Percentiles rank a stretch among this genome's conserved stretches.
These are phyloP conservation scores for Spergularia bocconei DNA, from an alignment of 148 eudicot genomes.

Conservation along the genomic window DNA sequence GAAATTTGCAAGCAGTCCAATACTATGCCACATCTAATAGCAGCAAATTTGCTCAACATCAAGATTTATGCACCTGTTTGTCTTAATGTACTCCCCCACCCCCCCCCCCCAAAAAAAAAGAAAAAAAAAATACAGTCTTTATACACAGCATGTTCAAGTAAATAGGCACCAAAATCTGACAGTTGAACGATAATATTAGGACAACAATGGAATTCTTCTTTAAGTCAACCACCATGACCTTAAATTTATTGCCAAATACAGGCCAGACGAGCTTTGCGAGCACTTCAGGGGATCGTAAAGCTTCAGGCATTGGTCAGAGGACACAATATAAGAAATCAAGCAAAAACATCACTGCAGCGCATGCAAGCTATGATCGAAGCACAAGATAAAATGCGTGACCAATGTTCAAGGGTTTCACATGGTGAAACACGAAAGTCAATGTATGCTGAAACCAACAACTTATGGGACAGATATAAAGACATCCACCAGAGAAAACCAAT, in stretches of 20 bases:
- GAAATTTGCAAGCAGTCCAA: no score
- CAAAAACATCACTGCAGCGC: slow-evolving; percentile 63
- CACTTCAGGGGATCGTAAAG: slow-evolving; percentile 81
- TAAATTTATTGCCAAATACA: slow-evolving; percentile 15
- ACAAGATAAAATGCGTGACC: slow-evolving; percentile 56
- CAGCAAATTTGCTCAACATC: neutral
- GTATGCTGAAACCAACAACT: slow-evolving; percentile 58
- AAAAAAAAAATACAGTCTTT: no score
- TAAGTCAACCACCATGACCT: neutral
- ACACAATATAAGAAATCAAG: slow-evolving; percentile 69
- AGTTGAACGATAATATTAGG: no score
- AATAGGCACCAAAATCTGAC: no score
- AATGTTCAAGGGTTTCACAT: slow-evolving; percentile 50
- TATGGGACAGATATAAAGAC: slow-evolving; percentile 64
- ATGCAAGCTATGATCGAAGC: slow-evolving; percentile 75
- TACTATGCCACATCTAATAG: no score
- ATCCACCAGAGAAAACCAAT: slow-evolving; percentile 52
- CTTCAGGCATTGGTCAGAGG: slow-evolving; percentile 93
- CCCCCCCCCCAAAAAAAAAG: no score
- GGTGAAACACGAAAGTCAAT: slow-evolving; percentile 63
- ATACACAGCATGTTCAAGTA: neutral
- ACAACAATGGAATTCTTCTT: neutral
- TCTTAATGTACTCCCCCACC: neutral
- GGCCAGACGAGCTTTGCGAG: slow-evolving; percentile 84
- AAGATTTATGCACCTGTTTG: neutral